These are phyloP conservation scores for Rhizopus stolonifer DNA, from an alignment of 371 early-diverging fungal genomes.

Conservation along the genomic window DNA sequence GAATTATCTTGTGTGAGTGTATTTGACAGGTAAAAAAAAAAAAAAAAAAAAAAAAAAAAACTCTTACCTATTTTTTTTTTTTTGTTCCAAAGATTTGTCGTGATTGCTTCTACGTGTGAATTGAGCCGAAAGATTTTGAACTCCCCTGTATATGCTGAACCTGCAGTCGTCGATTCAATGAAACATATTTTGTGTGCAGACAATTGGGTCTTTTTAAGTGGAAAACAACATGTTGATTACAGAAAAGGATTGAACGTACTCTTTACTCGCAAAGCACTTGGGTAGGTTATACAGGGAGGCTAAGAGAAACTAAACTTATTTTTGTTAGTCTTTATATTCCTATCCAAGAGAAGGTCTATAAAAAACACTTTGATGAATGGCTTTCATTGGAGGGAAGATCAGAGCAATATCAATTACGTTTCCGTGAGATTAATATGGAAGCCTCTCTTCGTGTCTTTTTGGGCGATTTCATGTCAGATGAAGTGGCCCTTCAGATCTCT, in stretches of 20 bases:
- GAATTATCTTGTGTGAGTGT: constrained; percentile 55
- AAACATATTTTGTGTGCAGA: constrained; percentile 48
- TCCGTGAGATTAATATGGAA: constrained; percentile 58
- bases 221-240: constrained; percentile 52
- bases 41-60: constrained; percentile 4
- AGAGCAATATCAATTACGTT: constrained; percentile 43
- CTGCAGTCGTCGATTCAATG: constrained; percentile 53
- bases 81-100: constrained; percentile 40
- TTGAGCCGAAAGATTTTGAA: constrained; percentile 52
- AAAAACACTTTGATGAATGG: constrained; percentile 49
- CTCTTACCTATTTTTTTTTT: too few relatives aligned
- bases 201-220: constrained; percentile 54
- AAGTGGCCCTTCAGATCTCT: constrained; percentile 45
- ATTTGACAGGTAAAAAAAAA: constrained; percentile 45
- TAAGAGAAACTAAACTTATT: neutral
- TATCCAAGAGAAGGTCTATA: constrained; percentile 47
- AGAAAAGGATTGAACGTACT: constrained; percentile 50
- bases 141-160: constrained; percentile 44
- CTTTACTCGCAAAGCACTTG: constrained; percentile 50
- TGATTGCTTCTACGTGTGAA: constrained; percentile 55
- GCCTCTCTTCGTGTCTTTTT: constrained; percentile 52
- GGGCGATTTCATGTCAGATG: constrained; percentile 48
- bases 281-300: constrained; percentile 30
- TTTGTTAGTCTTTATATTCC: constrained; percentile 45
- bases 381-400: constrained; percentile 37